phyloP scores from a whole-genome alignment of 768 basidiomycete genomes.

The Suillus cothurnatus region DNA sequence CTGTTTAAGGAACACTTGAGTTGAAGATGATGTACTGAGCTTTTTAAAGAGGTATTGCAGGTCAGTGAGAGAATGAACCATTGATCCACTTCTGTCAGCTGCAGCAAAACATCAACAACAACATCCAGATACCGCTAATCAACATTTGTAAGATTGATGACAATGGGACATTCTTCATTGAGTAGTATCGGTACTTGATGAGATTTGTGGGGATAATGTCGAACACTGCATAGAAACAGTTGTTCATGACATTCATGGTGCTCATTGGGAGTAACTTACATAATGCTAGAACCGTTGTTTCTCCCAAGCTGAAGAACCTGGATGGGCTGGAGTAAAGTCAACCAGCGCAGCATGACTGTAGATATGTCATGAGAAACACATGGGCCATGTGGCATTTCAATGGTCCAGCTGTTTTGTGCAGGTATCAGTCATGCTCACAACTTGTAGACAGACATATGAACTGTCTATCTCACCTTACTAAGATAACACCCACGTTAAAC shows the following conservation, averaged over 20 bases:
- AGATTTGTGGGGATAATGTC: constrained; percentile 58
- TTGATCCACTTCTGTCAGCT: constrained; percentile 76
- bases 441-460: constrained; percentile 14
- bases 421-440: constrained; percentile 53
- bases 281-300: constrained; percentile 46
- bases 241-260: constrained; percentile 4
- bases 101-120: constrained; percentile 73
- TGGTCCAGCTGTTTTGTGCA: constrained; percentile 63
- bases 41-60: constrained; percentile 24
- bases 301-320: constrained; percentile 55
- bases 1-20: constrained; percentile 22
- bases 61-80: background rate
- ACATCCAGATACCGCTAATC: constrained; percentile 74
- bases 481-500: constrained; percentile 50
- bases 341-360: constrained; percentile 48
- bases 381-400: constrained; percentile 61
- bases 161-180: constrained; percentile 79
- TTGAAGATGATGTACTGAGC: constrained; percentile 65
- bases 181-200: constrained; percentile 75
- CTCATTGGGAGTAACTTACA: constrained; percentile 39
- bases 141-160: constrained; percentile 65
- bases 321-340: constrained; percentile 54
- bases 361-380: constrained; percentile 37
- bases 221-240: constrained; percentile 46
- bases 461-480: constrained; percentile 4